phyloP scores from a whole-genome alignment of 2,329 filamentous ascomycete genomes.

The Keithomyces neogunnii region DNA sequence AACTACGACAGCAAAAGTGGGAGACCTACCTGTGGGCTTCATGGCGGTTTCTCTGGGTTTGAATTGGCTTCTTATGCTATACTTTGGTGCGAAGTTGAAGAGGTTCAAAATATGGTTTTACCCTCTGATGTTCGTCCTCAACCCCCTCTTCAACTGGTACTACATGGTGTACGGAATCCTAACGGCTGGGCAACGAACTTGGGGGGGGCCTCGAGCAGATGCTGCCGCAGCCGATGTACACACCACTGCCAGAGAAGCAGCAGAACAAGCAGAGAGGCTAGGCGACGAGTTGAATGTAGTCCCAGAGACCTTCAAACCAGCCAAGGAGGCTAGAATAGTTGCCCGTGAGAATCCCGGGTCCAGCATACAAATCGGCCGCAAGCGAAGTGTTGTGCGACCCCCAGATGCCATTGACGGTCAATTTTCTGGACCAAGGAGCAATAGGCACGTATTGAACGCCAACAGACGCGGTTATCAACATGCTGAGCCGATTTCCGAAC shows the following conservation, averaged over 20 bases:
- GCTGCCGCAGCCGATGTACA: constrained; percentile 69
- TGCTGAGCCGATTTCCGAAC: not conserved
- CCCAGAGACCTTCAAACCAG: constrained; percentile 70
- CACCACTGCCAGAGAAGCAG: constrained; percentile 74
- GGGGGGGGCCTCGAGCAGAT: constrained; percentile 89
- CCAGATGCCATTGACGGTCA: constrained; percentile 67
- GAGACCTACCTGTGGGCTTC: constrained; percentile 82
- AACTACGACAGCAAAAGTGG: constrained; percentile 70
- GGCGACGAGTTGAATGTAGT: constrained; percentile 88
- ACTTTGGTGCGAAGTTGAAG: constrained; percentile 80
- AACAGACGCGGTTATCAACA: not conserved
- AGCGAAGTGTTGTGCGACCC: constrained; percentile 58
- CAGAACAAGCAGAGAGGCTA: constrained; percentile 66
- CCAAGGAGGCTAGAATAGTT: constrained; percentile 38
- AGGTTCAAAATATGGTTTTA: constrained; percentile 94
- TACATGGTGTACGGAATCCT: constrained; percentile 98
- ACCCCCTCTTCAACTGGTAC: constrained; percentile 96
- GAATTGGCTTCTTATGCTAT: constrained; percentile 94
- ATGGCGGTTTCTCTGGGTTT: constrained; percentile 86
- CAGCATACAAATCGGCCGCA: constrained; percentile 32
- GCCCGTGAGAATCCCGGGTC: constrained; percentile 19
- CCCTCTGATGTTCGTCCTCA: constrained; percentile 88
- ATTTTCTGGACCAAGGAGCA: constrained; percentile 55
- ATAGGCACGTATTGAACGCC: not conserved
- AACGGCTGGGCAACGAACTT: constrained; percentile 87